Conservation (phyloP, 495 filamentous ascomycete genomes). For the Trichoderma virens region DNA sequence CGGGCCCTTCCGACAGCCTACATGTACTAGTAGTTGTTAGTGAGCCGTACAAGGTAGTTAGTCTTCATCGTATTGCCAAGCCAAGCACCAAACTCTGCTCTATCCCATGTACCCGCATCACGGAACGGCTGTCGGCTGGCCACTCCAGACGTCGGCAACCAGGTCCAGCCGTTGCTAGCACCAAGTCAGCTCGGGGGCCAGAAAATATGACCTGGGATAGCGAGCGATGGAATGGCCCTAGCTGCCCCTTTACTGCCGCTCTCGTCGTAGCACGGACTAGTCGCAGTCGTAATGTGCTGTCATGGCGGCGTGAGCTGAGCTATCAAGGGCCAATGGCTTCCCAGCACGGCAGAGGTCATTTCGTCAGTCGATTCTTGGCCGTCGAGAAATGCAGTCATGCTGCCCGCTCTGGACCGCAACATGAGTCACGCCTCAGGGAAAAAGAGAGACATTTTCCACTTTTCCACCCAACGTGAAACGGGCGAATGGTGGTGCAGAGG, state of each 20-base stretch:
- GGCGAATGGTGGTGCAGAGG: neutral
- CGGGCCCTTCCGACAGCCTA: neutral
- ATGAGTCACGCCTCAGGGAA: neutral
- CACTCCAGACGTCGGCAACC: neutral
- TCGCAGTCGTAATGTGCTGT: neutral
- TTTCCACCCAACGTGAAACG: neutral
- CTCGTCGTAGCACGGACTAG: neutral
- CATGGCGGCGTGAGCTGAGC: neutral
- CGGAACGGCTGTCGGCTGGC: neutral
- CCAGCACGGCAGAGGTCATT: neutral
- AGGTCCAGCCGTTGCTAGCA: neutral
- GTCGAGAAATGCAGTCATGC: neutral
- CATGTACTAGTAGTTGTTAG: neutral
- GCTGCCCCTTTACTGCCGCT: neutral
- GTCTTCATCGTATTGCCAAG: neutral
- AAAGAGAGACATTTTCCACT: conserved; percentile 2
- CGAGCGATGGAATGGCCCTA: neutral
- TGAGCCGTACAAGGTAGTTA: no score
- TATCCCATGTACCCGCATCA: neutral
- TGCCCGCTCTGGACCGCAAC: neutral
- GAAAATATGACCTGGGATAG: neutral
- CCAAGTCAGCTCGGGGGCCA: conserved; percentile 6
- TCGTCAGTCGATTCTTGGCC: neutral
- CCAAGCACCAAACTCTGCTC: neutral
- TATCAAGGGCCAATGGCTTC: neutral